Evolutionary conservation across 345 rosid genomes (phyloP).

Genomic region (Eucalyptus polybractea): DNA sequence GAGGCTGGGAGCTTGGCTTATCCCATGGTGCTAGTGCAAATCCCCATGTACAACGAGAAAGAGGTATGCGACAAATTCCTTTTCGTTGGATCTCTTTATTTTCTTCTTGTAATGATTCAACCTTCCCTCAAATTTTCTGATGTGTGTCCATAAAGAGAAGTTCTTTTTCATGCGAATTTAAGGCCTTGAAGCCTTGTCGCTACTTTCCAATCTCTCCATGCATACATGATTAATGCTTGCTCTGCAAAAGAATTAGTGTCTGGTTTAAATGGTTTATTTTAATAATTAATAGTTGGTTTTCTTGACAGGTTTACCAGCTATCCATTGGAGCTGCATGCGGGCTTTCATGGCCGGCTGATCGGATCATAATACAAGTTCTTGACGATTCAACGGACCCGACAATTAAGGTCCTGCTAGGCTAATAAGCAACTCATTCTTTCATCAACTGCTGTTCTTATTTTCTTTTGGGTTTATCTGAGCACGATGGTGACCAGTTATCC

Average conservation of each 20-base stretch:
- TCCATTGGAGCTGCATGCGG: slow-evolving; percentile 91
- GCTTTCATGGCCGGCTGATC: slow-evolving; percentile 73
- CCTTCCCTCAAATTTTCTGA: neutral
- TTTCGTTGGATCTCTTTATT: neutral
- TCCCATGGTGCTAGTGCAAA: slow-evolving; percentile 56
- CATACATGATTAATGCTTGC: neutral
- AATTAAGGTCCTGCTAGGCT: slow-evolving; percentile 24
- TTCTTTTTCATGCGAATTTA: neutral
- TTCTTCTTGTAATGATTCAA: neutral
- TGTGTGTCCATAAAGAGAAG: neutral
- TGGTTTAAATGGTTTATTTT: neutral
- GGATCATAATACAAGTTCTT: slow-evolving; percentile 77
- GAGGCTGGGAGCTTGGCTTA: slow-evolving; percentile 39
- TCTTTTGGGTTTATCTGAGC: neutral
- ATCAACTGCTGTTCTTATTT: neutral
- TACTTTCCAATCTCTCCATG: neutral
- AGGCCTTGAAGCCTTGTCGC: neutral
- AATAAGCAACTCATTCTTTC: neutral
- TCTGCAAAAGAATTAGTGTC: neutral
- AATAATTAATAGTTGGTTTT: neutral
- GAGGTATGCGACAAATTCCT: slow-evolving; percentile 7
- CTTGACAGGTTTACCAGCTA: slow-evolving; percentile 50
- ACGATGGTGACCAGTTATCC: neutral
- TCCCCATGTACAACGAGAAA: slow-evolving; percentile 66
- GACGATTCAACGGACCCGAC: slow-evolving; percentile 76